These are phyloP conservation scores for Clarireedia monteithiana DNA, from an alignment of 2,329 filamentous ascomycete genomes.

Conservation along the genomic window DNA sequence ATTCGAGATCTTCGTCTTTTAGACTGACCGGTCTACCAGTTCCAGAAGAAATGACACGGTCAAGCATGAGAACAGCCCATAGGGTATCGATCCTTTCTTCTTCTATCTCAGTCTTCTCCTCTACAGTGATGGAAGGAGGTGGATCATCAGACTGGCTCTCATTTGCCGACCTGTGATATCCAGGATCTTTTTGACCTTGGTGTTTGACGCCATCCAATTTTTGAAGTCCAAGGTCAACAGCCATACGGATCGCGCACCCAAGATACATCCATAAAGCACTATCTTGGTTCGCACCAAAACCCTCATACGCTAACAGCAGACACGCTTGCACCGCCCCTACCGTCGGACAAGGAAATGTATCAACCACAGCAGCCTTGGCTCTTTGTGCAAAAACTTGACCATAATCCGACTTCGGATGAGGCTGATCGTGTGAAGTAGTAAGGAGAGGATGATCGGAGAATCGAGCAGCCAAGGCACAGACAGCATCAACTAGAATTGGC, in stretches of 20 bases:
- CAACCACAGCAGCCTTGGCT: slow-evolving; percentile 74
- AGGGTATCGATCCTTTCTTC: slow-evolving; percentile 81
- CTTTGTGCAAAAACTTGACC: slow-evolving; percentile 73
- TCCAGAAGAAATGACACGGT: slow-evolving; percentile 80
- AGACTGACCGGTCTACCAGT: slow-evolving; percentile 79
- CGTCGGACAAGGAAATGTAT: slow-evolving; percentile 75
- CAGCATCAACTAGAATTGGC: slow-evolving; percentile 74
- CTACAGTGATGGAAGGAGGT: slow-evolving; percentile 31
- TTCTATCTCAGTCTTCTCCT: slow-evolving; percentile 57
- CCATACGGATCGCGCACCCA: slow-evolving; percentile 78
- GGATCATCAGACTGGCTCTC: slow-evolving; percentile 36
- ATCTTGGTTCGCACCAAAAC: slow-evolving; percentile 82
- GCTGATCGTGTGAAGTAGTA: slow-evolving; percentile 40
- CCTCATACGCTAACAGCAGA: slow-evolving; percentile 77
- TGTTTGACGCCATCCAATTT: slow-evolving; percentile 65
- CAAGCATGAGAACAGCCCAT: slow-evolving; percentile 84
- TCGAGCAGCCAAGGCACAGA: slow-evolving; percentile 69
- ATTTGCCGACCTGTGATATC: slow-evolving; percentile 31
- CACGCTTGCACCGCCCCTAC: slow-evolving; percentile 80
- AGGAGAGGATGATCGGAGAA: slow-evolving; percentile 61
- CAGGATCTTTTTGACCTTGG: slow-evolving; percentile 35
- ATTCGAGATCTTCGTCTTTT: slow-evolving; percentile 76
- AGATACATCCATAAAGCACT: slow-evolving; percentile 93
- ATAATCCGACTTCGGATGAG: slow-evolving; percentile 54
- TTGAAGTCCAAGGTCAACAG: slow-evolving; percentile 71